A percentile compares a stretch with the other conserved stretches of the same genome.
Conservation (phyloP, 2,329 filamentous ascomycete species). For the Paraphaeosphaeria sporulosa region DNA sequence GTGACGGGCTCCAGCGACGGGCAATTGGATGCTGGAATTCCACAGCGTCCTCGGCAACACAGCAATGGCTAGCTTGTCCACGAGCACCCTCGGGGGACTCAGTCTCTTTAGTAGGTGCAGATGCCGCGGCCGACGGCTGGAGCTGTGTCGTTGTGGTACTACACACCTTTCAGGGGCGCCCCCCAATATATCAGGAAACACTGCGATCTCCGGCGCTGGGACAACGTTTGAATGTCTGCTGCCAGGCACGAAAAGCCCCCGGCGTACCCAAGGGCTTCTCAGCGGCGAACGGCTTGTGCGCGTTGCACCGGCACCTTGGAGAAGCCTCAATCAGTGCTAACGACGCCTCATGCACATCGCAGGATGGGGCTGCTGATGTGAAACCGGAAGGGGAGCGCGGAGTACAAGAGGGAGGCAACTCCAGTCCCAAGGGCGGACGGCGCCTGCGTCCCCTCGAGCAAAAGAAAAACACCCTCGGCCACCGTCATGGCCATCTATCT, state of each 20-base stretch:
- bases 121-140: conserved; percentile 42
- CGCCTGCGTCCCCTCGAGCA: conserved; percentile 38
- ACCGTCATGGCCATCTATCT: conserved; percentile 19
- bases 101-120: conserved; percentile 47
- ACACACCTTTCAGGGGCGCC: conserved; percentile 46
- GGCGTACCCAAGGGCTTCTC: neutral
- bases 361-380: conserved; percentile 46
- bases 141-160: conserved; percentile 49
- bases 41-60: conserved; percentile 45
- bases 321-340: conserved; percentile 46
- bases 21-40: conserved; percentile 41
- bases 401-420: conserved; percentile 46
- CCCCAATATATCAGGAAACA: conserved; percentile 50
- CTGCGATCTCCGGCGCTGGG: conserved; percentile 42
- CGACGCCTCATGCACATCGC: conserved; percentile 48
- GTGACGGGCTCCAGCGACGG: conserved; percentile 33
- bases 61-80: conserved; percentile 38
- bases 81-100: conserved; percentile 36
- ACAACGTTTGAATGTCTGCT: conserved; percentile 36
- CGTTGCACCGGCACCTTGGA: conserved; percentile 48
- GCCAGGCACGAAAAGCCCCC: conserved; percentile 48
- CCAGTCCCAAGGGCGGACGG: conserved; percentile 37
- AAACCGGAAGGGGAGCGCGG: conserved; percentile 45
- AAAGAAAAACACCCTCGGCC: conserved; percentile 44
- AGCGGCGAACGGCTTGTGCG: conserved; percentile 29